Conservation (phyloP, 2,329 filamentous ascomycete species). For the Colletotrichum gloeosporioides region DNA sequence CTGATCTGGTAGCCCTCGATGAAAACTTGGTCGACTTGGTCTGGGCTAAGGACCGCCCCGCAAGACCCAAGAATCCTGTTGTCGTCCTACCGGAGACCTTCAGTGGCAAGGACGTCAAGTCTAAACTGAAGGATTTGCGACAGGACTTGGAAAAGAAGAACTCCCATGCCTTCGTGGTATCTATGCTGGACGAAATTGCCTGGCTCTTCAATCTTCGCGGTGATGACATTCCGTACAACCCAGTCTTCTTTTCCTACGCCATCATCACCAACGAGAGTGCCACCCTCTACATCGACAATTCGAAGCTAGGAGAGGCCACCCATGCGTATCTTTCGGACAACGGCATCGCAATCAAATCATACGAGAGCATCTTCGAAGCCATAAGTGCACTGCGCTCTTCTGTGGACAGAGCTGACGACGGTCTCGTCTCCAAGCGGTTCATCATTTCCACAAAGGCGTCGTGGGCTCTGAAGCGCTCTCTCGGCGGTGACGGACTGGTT, state of each 20-base stretch:
- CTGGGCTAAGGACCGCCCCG: slow-evolving; percentile 80
- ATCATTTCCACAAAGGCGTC: slow-evolving; percentile 88
- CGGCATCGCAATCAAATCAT: slow-evolving; percentile 79
- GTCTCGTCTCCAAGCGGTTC: slow-evolving; percentile 65
- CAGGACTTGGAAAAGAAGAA: slow-evolving; percentile 93
- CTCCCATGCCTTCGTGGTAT: slow-evolving; percentile 84
- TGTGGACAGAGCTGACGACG: background rate
- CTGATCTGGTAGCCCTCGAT: slow-evolving; percentile 74
- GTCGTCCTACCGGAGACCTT: slow-evolving; percentile 75
- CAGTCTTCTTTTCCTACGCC: slow-evolving; percentile 97
- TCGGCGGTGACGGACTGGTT: slow-evolving; percentile 85
- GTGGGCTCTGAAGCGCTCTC: slow-evolving; percentile 86
- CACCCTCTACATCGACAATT: slow-evolving; percentile 83
- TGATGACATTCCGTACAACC: slow-evolving; percentile 95
- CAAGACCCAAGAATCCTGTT: slow-evolving; percentile 77
- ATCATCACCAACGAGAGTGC: slow-evolving; percentile 79
- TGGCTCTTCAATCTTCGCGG: slow-evolving; percentile 99
- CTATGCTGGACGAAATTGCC: slow-evolving; percentile 94
- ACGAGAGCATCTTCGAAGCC: slow-evolving; percentile 81
- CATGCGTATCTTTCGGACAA: slow-evolving; percentile 72
- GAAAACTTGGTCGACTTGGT: slow-evolving; percentile 89
- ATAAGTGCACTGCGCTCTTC: slow-evolving; percentile 62
- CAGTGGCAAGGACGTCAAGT: slow-evolving; percentile 80
- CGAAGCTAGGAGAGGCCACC: slow-evolving; percentile 75
- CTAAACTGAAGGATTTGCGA: slow-evolving; percentile 86